These are phyloP conservation scores for Komagataella mondaviorum DNA, from an alignment of 805 yeast genomes.

Conservation along the genomic window DNA sequence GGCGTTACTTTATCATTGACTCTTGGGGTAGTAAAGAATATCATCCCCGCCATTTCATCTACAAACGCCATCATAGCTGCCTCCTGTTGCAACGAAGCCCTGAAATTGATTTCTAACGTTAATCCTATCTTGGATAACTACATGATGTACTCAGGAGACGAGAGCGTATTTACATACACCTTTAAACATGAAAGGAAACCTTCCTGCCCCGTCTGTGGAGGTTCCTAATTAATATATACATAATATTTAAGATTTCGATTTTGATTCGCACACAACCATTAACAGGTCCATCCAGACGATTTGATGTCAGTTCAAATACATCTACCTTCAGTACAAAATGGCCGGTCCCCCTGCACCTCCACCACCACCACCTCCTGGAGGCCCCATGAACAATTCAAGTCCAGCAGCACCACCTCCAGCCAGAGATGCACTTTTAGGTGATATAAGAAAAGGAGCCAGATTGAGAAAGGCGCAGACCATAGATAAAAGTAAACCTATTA, in stretches of 20 bases:
- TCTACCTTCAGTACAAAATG: slow-evolving; percentile 9
- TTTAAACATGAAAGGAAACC: slow-evolving; percentile 22
- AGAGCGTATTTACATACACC: slow-evolving; percentile 29
- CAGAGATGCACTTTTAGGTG: slow-evolving; percentile 56
- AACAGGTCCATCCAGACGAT: not conserved
- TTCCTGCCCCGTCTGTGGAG: slow-evolving; percentile 30
- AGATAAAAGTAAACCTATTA: slow-evolving; percentile 50
- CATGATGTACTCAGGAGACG: slow-evolving; percentile 79
- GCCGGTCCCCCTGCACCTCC: slow-evolving; percentile 42
- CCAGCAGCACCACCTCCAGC: slow-evolving; percentile 17
- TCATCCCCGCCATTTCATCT: slow-evolving; percentile 88
- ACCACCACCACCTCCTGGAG: slow-evolving; percentile 38
- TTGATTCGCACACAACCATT: not conserved
- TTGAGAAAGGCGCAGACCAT: slow-evolving; percentile 53
- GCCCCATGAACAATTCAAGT: slow-evolving; percentile 17
- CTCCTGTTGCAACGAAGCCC: slow-evolving; percentile 74
- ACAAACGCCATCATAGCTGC: slow-evolving; percentile 91
- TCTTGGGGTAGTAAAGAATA: slow-evolving; percentile 80
- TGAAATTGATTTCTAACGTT: slow-evolving; percentile 62
- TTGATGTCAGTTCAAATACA: not conserved
- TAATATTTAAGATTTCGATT: not conserved
- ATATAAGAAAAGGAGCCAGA: slow-evolving; percentile 58
- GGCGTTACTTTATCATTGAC: slow-evolving; percentile 65
- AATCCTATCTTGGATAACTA: slow-evolving; percentile 61
- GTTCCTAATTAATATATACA: slow-evolving; percentile 1